Evolutionary conservation across 768 basidiomycete genomes (phyloP).

Genomic region (Hericium alpestre): DNA sequence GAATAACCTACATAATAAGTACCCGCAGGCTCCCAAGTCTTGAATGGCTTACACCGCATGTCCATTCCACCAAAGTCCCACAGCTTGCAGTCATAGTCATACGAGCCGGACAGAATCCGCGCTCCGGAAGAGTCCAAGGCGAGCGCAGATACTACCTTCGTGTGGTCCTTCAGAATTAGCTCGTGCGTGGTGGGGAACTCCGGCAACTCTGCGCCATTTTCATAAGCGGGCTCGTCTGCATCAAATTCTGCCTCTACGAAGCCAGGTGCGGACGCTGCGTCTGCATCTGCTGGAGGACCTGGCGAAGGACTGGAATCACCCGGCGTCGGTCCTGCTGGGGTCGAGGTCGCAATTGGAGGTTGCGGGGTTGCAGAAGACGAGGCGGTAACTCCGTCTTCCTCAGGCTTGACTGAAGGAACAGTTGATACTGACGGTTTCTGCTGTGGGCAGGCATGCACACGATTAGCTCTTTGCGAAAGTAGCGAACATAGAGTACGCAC

Average conservation of each 20-base stretch:
- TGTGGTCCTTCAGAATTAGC: conserved; percentile 86
- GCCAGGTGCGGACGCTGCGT: too few species aligned
- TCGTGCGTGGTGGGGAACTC: conserved; percentile 87
- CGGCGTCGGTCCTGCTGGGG: too few species aligned
- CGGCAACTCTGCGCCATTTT: conserved; percentile 38
- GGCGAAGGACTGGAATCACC: too few species aligned
- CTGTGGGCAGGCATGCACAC: too few species aligned
- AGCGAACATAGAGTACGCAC: conserved; percentile 10
- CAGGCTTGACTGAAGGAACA: background rate
- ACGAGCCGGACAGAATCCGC: conserved; percentile 79
- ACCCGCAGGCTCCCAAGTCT: conserved; percentile 90
- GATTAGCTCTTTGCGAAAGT: too few species aligned
- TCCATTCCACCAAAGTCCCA: conserved; percentile 99
- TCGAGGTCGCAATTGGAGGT: background rate
- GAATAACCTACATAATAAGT: conserved; percentile 67
- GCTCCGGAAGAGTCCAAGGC: conserved; percentile 92
- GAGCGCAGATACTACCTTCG: conserved; percentile 88
- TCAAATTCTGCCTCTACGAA: background rate
- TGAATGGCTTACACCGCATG: conserved; percentile 81
- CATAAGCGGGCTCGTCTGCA: conserved; percentile 23
- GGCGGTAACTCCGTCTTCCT: background rate
- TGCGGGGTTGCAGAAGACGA: background rate
- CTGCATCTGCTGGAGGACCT: too few species aligned
- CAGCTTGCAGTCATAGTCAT: conserved; percentile 96
- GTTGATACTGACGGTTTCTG: background rate